Percentiles rank a stretch among this genome's conserved stretches.
phyloP scores from a whole-genome alignment of 1,139 yeast genomes.

The Nematodospora anomalae region DNA sequence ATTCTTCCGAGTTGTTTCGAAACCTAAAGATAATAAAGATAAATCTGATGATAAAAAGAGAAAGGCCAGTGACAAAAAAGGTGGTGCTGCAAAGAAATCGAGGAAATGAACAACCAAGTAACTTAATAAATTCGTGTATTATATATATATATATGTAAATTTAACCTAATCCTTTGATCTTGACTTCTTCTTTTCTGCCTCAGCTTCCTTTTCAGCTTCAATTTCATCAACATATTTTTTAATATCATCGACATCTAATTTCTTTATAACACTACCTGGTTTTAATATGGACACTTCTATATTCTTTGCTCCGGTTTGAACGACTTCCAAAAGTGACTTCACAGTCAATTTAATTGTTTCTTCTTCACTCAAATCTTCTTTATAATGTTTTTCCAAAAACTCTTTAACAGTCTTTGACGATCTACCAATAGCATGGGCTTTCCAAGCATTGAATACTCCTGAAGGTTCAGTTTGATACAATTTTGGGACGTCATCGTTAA shows the following conservation, averaged over 20 bases:
- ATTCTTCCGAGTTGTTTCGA: conserved; percentile 74
- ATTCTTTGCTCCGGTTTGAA: conserved; percentile 96
- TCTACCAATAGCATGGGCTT: conserved; percentile 96
- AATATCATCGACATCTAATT: conserved; percentile 70
- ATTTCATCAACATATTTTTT: conserved; percentile 76
- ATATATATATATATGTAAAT: conserved; percentile 5
- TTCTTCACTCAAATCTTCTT: conserved; percentile 64
- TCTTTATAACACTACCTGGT: conserved; percentile 57
- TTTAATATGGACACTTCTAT: conserved; percentile 89
- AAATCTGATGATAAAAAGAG: conserved; percentile 25
- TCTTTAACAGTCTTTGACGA: conserved; percentile 94
- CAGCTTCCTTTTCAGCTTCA: conserved; percentile 89
- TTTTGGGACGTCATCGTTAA: conserved; percentile 75
- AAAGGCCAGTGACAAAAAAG: conserved; percentile 20
- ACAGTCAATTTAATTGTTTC: conserved; percentile 80
- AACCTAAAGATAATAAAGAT: conserved; percentile 32
- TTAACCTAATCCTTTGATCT: conserved; percentile 27
- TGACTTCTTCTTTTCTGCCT: conserved; percentile 82
- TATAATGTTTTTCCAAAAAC: conserved; percentile 87
- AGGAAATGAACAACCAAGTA: conserved; percentile 12
- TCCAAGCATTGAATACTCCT: conserved; percentile 98
- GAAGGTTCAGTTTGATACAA: conserved; percentile 96
- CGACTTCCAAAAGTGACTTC: conserved; percentile 88
- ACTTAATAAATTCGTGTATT: conserved; percentile 3
- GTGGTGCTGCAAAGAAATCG: conserved; percentile 19